Evolutionary conservation across 805 yeast genomes (phyloP).

Genomic region (Ogataea pini): DNA sequence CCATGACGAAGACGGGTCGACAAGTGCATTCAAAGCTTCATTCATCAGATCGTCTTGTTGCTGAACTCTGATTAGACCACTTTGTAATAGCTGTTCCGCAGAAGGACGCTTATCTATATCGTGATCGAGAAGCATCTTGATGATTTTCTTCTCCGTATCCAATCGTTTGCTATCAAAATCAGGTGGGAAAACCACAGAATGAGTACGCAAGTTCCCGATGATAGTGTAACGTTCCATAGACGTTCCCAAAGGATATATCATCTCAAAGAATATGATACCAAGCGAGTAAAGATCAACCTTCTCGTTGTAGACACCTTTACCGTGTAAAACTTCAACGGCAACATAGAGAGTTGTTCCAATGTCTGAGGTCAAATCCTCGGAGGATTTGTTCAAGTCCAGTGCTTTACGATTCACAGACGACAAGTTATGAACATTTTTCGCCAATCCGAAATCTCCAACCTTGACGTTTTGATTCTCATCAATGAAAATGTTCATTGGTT

Average conservation of each 20-base stretch:
- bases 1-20: slow-evolving; percentile 93
- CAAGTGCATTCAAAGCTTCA: slow-evolving; percentile 80
- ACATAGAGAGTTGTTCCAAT: slow-evolving; percentile 94
- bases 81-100: slow-evolving; percentile 70
- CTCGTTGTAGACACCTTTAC: slow-evolving; percentile 77
- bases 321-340: slow-evolving; percentile 81
- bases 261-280: slow-evolving; percentile 94
- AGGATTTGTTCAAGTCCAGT: slow-evolving; percentile 29
- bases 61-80: slow-evolving; percentile 84
- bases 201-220: slow-evolving; percentile 61
- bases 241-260: slow-evolving; percentile 83
- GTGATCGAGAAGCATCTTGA: slow-evolving; percentile 70
- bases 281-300: slow-evolving; percentile 95
- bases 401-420: slow-evolving; percentile 18
- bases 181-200: slow-evolving; percentile 65
- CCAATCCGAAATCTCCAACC: slow-evolving; percentile 96
- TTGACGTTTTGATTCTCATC: slow-evolving; percentile 87
- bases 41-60: slow-evolving; percentile 88
- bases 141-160: slow-evolving; percentile 64
- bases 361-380: slow-evolving; percentile 83
- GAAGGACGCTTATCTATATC: slow-evolving; percentile 78
- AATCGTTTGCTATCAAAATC: slow-evolving; percentile 57
- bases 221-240: slow-evolving; percentile 90
- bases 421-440: slow-evolving; percentile 75
- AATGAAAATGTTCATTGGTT: slow-evolving; percentile 94